A percentile compares a stretch with the other conserved stretches of the same genome.
phyloP scores from a whole-genome alignment of 192 early-diverging fungal species.

The Phycomyces blakesleeanus region DNA sequence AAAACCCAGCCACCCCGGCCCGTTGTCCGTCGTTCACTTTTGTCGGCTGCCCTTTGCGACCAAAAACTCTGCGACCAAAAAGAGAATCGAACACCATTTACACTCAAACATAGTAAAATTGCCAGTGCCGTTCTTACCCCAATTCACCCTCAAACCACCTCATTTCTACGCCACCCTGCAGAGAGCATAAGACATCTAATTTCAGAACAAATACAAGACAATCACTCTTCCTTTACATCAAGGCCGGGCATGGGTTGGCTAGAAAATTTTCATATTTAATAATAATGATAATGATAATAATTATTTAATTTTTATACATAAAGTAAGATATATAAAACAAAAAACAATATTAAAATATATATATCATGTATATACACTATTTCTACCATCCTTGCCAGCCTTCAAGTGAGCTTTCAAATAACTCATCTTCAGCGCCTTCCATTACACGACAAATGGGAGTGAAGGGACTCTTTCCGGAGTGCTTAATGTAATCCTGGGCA shows the following conservation, averaged over 20 bases:
- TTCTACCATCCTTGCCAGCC: conserved; percentile 39
- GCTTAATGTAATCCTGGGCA: conserved; percentile 62
- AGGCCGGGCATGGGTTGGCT: conserved; percentile 4
- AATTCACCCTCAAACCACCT: not conserved
- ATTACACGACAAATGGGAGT: conserved; percentile 60
- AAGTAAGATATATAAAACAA: not conserved
- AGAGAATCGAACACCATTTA: not conserved
- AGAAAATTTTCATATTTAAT: conserved; percentile 15
- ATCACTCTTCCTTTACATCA: not conserved
- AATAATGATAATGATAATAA: not conserved
- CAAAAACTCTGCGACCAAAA: not conserved
- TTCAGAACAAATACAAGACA: not conserved
- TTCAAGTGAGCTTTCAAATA: conserved; percentile 43
- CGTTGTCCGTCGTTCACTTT: not conserved
- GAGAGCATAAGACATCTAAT: not conserved
- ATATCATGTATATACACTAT: not conserved
- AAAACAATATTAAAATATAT: conserved; percentile 2
- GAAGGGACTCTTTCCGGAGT: conserved; percentile 43
- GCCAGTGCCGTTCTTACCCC: not conserved
- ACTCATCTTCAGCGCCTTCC: conserved; percentile 66
- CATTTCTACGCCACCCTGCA: not conserved
- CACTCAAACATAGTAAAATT: not conserved
- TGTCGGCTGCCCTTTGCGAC: not conserved
- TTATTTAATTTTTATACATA: not conserved
- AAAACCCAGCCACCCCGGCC: not conserved